Conservation (phyloP, 2,329 filamentous ascomycete genomes). For the Pseudogymnoascus sp. region DNA sequence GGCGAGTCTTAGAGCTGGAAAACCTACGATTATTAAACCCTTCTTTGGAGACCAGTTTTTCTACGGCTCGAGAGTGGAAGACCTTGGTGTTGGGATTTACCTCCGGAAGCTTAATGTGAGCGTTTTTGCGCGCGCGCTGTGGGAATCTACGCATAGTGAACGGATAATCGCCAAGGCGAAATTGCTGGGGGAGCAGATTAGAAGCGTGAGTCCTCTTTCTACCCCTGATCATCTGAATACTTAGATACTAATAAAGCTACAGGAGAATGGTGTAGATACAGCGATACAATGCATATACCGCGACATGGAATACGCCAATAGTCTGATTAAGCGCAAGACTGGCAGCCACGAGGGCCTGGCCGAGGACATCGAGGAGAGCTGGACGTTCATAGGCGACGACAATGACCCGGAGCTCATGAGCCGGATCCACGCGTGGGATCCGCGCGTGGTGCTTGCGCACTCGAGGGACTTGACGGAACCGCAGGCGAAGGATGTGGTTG, state of each 20-base stretch:
- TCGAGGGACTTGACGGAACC: neutral
- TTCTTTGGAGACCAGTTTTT: slow-evolving; percentile 99
- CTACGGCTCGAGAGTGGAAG: slow-evolving; percentile 82
- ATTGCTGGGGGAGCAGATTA: slow-evolving; percentile 76
- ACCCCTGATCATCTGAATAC: neutral
- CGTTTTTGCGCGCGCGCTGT: slow-evolving; percentile 75
- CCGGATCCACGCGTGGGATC: slow-evolving; percentile 26
- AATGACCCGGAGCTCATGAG: slow-evolving; percentile 25
- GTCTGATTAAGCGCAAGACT: slow-evolving; percentile 62
- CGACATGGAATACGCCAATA: slow-evolving; percentile 86
- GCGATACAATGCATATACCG: slow-evolving; percentile 92
- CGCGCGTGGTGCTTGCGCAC: slow-evolving; percentile 15
- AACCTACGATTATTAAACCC: slow-evolving; percentile 89
- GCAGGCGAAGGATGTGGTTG: neutral
- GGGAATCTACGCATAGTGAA: slow-evolving; percentile 83
- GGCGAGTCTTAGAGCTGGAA: slow-evolving; percentile 79
- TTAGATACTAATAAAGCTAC: slow-evolving; percentile 24
- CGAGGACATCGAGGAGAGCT: slow-evolving; percentile 71
- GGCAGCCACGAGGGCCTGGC: slow-evolving; percentile 35
- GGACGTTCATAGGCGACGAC: slow-evolving; percentile 71
- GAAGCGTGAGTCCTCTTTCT: slow-evolving; percentile 53
- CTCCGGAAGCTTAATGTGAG: slow-evolving; percentile 85
- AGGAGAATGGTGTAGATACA: slow-evolving; percentile 85
- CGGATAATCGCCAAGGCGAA: slow-evolving; percentile 85
- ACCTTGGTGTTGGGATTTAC: slow-evolving; percentile 84